phyloP scores from a whole-genome alignment of 2,329 filamentous ascomycete species.

The Aureobasidium sp. region DNA sequence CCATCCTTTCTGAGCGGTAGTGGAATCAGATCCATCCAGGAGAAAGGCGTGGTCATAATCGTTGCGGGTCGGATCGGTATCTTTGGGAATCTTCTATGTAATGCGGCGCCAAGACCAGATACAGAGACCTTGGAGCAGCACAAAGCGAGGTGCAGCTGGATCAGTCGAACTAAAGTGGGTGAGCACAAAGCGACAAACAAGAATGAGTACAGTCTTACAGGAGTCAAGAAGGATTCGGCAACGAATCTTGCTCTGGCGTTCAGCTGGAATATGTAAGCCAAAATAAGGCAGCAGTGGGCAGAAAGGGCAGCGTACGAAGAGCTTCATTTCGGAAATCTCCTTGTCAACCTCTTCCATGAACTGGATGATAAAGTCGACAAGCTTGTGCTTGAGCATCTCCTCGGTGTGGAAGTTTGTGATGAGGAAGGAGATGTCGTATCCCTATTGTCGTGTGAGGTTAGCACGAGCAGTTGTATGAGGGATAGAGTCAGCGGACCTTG shows the following conservation, averaged over 20 bases:
- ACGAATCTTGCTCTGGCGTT: constrained; percentile 97
- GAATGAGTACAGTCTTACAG: constrained; percentile 30
- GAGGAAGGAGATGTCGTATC: constrained; percentile 97
- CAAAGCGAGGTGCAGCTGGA: background rate
- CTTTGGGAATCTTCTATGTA: constrained; percentile 15
- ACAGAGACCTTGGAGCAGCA: background rate
- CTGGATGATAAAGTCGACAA: constrained; percentile 98
- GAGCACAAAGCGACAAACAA: background rate
- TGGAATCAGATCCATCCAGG: background rate
- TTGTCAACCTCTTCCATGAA: constrained; percentile 99
- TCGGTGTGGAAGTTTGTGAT: constrained; percentile 99
- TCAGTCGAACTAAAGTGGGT: constrained; percentile 18
- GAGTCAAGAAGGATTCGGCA: constrained; percentile 95
- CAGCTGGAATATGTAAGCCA: constrained; percentile 53
- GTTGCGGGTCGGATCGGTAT: constrained; percentile 11
- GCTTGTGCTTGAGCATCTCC: constrained; percentile 97
- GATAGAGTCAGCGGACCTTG: constrained; percentile 54
- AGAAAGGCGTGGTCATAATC: constrained; percentile 3
- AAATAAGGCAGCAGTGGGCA: background rate
- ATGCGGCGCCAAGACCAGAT: constrained; percentile 4
- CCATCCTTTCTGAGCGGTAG: background rate
- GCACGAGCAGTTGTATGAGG: background rate
- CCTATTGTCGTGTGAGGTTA: constrained; percentile 43
- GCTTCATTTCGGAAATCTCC: constrained; percentile 99
- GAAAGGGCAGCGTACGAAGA: constrained; percentile 65